Evolutionary conservation across 192 early-diverging fungal species (phyloP), one percentile per base, ranked within the genome.

Genomic region (Entomortierella parvispora): DNA sequence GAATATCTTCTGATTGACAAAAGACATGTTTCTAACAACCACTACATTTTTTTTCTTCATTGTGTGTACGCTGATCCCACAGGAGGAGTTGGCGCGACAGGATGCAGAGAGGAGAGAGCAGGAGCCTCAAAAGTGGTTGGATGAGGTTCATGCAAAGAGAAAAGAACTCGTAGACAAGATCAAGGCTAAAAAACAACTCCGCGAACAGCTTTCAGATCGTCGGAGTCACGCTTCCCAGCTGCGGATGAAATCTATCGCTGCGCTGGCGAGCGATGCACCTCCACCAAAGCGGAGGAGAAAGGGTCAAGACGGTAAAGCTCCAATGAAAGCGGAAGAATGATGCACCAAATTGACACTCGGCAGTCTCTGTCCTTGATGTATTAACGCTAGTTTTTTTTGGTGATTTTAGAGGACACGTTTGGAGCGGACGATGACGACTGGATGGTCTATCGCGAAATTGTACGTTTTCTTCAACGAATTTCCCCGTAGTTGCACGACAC

Each of bases 351-450:
- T 61, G 6, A 23, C 12, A 26, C 60, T 12, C 15, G 31, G 22
- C 11, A 22, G 25, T 1, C 14, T 20, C 23, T 18, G 14, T 54
- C n/a, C n/a, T 53, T 9, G 23, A 20, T 23, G 42, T 56, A 23
- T 25, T 12, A 3, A 47, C 25, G 32, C 14, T 11, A 45, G 26
- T 32, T 12, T 45, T 28, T 71, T 53, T 33, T 59, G n/a, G 8
- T 26, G 33, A 12, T 29, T 53, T 37, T 71, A 90, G 95, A 95
- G 76, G 96, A 97, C 60, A 93, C 90, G 4, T 97, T 97, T 85
- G 96, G 96, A n/a, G 91, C 90, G 6, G 92, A 96, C 62, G 95
- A 96, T 70, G 92, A 90, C 10, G 95, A 96, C 79, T 97, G 96
- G 96, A 88, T 89, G 72, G 86, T 97, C 42, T 97, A 97, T 68